phyloP scores from a whole-genome alignment of 352 stramenopile genomes.

The Phytophthora idaei region DNA sequence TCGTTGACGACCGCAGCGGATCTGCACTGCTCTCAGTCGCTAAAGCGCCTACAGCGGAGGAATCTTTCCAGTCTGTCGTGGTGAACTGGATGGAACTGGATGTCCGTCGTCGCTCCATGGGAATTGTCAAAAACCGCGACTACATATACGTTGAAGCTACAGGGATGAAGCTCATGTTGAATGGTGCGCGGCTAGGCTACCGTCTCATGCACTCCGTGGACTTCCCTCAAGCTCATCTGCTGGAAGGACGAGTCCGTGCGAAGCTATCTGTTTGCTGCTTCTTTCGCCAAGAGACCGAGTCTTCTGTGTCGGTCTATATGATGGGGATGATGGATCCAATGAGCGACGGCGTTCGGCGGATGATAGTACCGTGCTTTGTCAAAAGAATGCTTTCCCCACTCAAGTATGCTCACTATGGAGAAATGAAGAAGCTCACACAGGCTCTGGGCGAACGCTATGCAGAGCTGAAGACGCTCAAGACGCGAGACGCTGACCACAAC shows the following conservation, averaged over 20 bases:
- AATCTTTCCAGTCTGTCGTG: slow-evolving; percentile 40
- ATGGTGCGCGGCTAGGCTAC: slow-evolving; percentile 43
- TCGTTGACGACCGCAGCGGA: slow-evolving; percentile 30
- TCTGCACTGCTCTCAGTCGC: slow-evolving; percentile 37
- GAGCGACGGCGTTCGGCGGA: slow-evolving; percentile 18
- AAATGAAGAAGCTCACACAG: slow-evolving; percentile 28
- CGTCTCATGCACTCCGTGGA: slow-evolving; percentile 63
- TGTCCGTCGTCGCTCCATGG: slow-evolving; percentile 39
- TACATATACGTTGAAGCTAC: slow-evolving; percentile 55
- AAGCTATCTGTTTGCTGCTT: slow-evolving; percentile 43
- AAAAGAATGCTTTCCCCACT: slow-evolving; percentile 31
- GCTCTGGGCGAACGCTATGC: slow-evolving; percentile 20
- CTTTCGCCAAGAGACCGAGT: slow-evolving; percentile 34
- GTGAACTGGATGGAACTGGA: slow-evolving; percentile 44
- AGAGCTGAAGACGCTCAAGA: slow-evolving; percentile 6
- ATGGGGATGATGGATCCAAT: slow-evolving; percentile 30
- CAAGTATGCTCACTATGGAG: slow-evolving; percentile 13
- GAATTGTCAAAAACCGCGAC: slow-evolving; percentile 47
- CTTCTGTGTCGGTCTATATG: slow-evolving; percentile 32
- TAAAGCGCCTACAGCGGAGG: slow-evolving; percentile 35
- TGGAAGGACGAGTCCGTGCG: slow-evolving; percentile 38
- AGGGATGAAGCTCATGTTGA: slow-evolving; percentile 33
- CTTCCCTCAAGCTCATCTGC: slow-evolving; percentile 35
- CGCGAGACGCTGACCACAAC: slow-evolving; percentile 6
- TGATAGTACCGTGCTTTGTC: slow-evolving; percentile 29